Evolutionary conservation across 805 yeast species (phyloP), one percentile per base, ranked within the genome.

Genomic region (Metschnikowia lunata): DNA sequence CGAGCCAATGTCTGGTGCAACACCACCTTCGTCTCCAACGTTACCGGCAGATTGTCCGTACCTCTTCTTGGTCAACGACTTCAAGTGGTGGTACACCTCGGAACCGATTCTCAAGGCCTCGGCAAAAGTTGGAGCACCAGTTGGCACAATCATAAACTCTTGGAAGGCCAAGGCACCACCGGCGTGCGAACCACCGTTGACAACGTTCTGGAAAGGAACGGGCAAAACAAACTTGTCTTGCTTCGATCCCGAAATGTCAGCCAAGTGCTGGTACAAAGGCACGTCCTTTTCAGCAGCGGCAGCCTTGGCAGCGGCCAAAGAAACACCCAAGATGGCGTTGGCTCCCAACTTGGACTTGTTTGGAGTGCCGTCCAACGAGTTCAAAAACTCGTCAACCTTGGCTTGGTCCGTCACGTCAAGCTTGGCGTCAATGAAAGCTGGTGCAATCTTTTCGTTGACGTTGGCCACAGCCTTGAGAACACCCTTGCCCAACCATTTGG

Each of bases 1-100:
- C 61, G 97, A 81, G 58, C 85, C 80, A 59, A 93, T 83, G 74
- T 89, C 88, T 74, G 99, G 99, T 64, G 99, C 99, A 79, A 91
- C 97, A 83, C 99, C 99, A 85, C 99, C 99, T 82, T 91, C 99
- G 75, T 91, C 99, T 83, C 99, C 99, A 69, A 91, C 99, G 79
- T 91, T 91, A 77, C 97, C 98, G 64, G 99, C 99, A 54, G 95
- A 84, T 67, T 88, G 85, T 69, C 99, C 99, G 85, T 91, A 93
- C 72, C 76, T 79, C 83, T 88, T 84, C 83, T 88, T 87, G 72
- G 98, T 85, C 64, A 86, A 76, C 56, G 90, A 74, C 81, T 93
- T 93, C 74, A 91, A 83, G 76, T 80, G 78, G 83, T 91, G 98
- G 93, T 91, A 91, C 61, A 90, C 97, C 80, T 91, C 99, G 52